A percentile compares a stretch with the other conserved stretches of the same genome.
Conservation (phyloP, 148 eudicot genomes). For the Vaccinium vitisidaea region DNA sequence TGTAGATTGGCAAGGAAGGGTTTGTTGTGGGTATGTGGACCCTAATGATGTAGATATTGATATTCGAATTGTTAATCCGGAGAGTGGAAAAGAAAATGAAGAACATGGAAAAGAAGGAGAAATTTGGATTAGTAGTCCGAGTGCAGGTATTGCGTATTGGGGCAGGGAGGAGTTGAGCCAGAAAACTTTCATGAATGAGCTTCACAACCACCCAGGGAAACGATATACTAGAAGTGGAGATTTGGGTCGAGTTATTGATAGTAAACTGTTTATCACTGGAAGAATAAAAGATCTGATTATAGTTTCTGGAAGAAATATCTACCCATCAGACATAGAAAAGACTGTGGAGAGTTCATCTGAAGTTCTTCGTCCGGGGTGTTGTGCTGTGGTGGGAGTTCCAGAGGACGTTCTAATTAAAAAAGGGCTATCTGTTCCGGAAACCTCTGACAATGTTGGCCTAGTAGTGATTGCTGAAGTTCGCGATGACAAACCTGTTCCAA, state of each 20-base stretch:
- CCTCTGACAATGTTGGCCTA: conserved; percentile 46
- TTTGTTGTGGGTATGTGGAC: conserved; percentile 47
- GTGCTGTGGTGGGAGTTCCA: conserved; percentile 54
- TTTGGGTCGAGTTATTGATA: conserved; percentile 42
- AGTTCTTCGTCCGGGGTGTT: conserved; percentile 48
- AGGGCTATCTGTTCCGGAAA: conserved; percentile 38
- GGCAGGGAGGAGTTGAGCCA: conserved; percentile 41
- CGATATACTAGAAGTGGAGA: conserved; percentile 49
- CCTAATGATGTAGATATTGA: conserved; percentile 34
- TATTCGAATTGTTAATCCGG: conserved; percentile 42
- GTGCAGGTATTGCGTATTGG: conserved; percentile 59
- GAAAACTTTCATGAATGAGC: conserved; percentile 37
- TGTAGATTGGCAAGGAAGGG: conserved; percentile 60
- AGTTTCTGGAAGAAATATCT: conserved; percentile 52
- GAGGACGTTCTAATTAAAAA: conserved; percentile 41
- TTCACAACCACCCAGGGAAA: conserved; percentile 22
- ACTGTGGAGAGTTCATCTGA: conserved; percentile 54
- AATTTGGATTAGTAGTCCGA: conserved; percentile 53
- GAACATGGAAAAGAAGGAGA: conserved; percentile 54
- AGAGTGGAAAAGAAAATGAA: conserved; percentile 34
- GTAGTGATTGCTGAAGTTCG: conserved; percentile 51
- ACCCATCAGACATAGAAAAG: conserved; percentile 52
- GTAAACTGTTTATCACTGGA: conserved; percentile 51
- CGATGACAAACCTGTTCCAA: conserved; percentile 38
- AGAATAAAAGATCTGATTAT: conserved; percentile 56